Evolutionary conservation across 352 stramenopile species (phyloP).

Genomic region (Phytophthora colocasiae): DNA sequence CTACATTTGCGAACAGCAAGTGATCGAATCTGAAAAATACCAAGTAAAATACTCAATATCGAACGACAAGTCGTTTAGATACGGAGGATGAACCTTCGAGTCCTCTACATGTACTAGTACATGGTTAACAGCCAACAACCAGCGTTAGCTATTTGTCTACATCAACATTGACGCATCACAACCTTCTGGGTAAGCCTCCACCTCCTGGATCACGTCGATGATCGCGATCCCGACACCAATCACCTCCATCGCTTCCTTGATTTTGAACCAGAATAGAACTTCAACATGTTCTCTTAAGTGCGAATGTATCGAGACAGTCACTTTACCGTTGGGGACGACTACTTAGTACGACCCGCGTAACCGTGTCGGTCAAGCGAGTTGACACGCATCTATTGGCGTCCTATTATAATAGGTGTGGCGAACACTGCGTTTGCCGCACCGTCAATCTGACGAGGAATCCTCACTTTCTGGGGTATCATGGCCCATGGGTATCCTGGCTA

Average conservation of each 20-base stretch:
- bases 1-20: conserved; percentile 58
- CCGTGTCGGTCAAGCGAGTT: conserved; percentile 5
- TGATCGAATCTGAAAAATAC: conserved; percentile 49
- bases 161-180: not conserved
- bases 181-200: conserved; percentile 64
- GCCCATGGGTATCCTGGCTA: too few relatives aligned
- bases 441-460: not conserved
- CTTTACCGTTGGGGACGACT: too few relatives aligned
- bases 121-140: not conserved
- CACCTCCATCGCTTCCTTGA: conserved; percentile 42
- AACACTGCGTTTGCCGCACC: not conserved
- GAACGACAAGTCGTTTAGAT: too few relatives aligned
- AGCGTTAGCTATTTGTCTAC: not conserved
- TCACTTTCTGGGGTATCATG: conserved; percentile 4
- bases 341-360: not conserved
- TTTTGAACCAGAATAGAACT: conserved; percentile 9
- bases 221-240: conserved; percentile 73
- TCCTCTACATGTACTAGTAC: too few relatives aligned
- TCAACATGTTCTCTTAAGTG: conserved; percentile 32
- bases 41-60: too few relatives aligned
- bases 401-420: conserved; percentile 8
- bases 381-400: conserved; percentile 22
- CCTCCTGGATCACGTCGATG: conserved; percentile 73
- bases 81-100: conserved; percentile 45
- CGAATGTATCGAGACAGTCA: not conserved